Conservation (phyloP, 768 basidiomycete species). For the Podaxis carcinomalis region DNA sequence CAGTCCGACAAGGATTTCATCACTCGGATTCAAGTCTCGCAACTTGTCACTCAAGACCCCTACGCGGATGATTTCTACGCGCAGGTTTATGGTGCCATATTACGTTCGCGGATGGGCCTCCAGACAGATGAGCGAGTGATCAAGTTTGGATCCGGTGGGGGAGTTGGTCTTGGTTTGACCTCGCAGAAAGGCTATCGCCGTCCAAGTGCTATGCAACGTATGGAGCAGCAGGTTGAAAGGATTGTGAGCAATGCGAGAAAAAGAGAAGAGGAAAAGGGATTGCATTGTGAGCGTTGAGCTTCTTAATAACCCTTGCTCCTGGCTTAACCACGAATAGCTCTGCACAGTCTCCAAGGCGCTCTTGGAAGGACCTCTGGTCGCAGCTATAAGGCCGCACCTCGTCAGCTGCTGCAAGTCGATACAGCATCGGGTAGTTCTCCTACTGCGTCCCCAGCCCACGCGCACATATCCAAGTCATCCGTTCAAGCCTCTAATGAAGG, state of each 20-base stretch:
- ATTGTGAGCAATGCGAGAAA: slow-evolving; percentile 89
- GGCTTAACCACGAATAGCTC: slow-evolving; percentile 33
- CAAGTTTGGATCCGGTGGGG: slow-evolving; percentile 79
- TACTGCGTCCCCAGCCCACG: slow-evolving; percentile 38
- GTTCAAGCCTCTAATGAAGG: slow-evolving; percentile 36
- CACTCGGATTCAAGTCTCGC: slow-evolving; percentile 97
- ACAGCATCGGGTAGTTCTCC: slow-evolving; percentile 40
- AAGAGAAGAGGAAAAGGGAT: slow-evolving; percentile 80
- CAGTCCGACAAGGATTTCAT: slow-evolving; percentile 99
- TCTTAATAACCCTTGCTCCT: not conserved
- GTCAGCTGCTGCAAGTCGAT: slow-evolving; percentile 91
- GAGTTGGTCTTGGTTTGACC: slow-evolving; percentile 78
- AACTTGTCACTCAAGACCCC: slow-evolving; percentile 95
- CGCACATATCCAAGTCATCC: slow-evolving; percentile 53
- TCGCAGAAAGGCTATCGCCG: slow-evolving; percentile 66
- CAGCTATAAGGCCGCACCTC: slow-evolving; percentile 94
- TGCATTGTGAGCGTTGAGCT: slow-evolving; percentile 41
- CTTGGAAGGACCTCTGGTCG: slow-evolving; percentile 92
- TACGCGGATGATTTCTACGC: slow-evolving; percentile 99
- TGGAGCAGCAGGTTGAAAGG: slow-evolving; percentile 94
- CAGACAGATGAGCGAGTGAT: slow-evolving; percentile 76
- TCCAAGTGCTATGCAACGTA: slow-evolving; percentile 85
- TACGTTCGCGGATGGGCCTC: slow-evolving; percentile 75
- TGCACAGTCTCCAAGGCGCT: slow-evolving; percentile 85
- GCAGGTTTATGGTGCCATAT: slow-evolving; percentile 86